Evolutionary conservation across 2,329 filamentous ascomycete genomes (phyloP), one percentile per base, ranked within the genome.

Genomic region (Delphinella strobiligena): DNA sequence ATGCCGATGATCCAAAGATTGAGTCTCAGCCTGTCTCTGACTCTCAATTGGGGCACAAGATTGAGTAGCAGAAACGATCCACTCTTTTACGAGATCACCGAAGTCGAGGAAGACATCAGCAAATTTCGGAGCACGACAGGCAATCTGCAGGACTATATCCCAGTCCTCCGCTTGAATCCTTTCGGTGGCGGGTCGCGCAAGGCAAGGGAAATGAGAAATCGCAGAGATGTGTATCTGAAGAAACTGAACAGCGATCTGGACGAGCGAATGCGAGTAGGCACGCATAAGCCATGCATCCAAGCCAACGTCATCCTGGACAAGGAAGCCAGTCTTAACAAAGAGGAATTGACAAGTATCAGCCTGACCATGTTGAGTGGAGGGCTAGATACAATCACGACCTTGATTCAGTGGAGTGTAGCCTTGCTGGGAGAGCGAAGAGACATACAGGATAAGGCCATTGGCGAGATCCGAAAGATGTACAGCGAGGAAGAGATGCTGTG

Each of bases 1-100:
- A 75, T 80, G 73, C 74, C 76, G 1, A 76, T 79, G 70, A 79
- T 81, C 34, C 77, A 80, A 49, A 70, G 77, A 0, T 63, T 81
- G 0, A 72, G 68, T 10, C 58, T 81, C 3, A 77, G 71, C n/a
- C 61, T 81, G 3, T 69, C 74, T 0, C 54, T 81, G 18, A 81
- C 77, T 0, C 59, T 81, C 12, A 81, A 81, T 51, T 82, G 75
- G 75, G 78, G 78, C 0, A 69, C 71, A 0, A 67, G 78, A 0
- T 69, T 82, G 55, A 66, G 63, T 10, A 73, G 67, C 12, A 68
- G 76, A 40, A 63, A 78, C n/a, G 68, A 75, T 39, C 61, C 67
- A 5, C 58, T 79, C n/a, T 77, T 80, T 45, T 60, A 68, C 14
- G 75, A 79, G 51, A 78, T 79, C 43, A 76, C 71, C 1, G 66